Conservation (phyloP, 2,329 filamentous ascomycete genomes). For the Penicillium expansum region DNA sequence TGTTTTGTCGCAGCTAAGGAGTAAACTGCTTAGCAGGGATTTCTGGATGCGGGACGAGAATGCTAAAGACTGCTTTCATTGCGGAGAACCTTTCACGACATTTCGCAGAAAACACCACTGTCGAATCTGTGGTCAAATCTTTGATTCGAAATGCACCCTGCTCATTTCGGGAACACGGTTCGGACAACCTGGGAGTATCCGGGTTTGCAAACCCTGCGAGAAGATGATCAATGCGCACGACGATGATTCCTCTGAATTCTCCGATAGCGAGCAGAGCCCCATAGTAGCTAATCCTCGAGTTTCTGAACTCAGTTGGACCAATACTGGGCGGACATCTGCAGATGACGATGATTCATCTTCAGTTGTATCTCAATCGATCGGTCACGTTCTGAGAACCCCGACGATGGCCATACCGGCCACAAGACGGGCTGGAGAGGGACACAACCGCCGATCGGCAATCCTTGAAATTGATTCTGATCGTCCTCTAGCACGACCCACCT, state of each 20-base stretch:
- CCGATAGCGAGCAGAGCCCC: conserved; percentile 67
- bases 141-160: conserved; percentile 92
- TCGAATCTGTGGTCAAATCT: conserved; percentile 93
- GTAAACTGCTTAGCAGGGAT: conserved; percentile 86
- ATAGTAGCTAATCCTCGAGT: conserved; percentile 59
- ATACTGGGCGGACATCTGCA: conserved; percentile 43
- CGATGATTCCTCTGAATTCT: conserved; percentile 89
- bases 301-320: conserved; percentile 56
- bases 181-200: conserved; percentile 76
- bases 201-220: conserved; percentile 91
- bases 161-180: conserved; percentile 86
- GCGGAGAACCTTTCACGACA: conserved; percentile 83
- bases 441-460: conserved; percentile 80
- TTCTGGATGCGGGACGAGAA: conserved; percentile 99
- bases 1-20: conserved; percentile 64
- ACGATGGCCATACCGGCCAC: conserved; percentile 66
- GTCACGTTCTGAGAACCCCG: conserved; percentile 51
- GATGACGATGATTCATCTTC: conserved; percentile 49
- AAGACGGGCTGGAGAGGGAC: conserved; percentile 66
- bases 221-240: conserved; percentile 86
- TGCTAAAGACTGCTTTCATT: conserved; percentile 94
- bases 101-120: conserved; percentile 97
- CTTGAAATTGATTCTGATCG: conserved; percentile 85
- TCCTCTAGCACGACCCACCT: conserved; percentile 79
- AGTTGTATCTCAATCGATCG: conserved; percentile 46